These are phyloP conservation scores for Xylaria sp. DNA, from an alignment of 2,329 filamentous ascomycete species.

Conservation along the genomic window DNA sequence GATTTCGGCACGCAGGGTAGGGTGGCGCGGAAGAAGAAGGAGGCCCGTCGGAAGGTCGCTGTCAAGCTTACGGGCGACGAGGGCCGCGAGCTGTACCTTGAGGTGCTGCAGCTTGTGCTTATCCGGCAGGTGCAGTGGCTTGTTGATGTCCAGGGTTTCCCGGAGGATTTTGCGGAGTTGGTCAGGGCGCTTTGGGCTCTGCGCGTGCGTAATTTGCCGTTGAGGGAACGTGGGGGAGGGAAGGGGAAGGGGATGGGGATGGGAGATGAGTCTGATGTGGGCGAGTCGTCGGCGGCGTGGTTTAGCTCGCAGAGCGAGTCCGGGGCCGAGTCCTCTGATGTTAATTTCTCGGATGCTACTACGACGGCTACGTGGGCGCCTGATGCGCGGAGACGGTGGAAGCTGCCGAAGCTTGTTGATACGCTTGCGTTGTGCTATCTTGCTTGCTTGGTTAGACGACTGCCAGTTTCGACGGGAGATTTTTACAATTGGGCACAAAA, in stretches of 20 bases:
- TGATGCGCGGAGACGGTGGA: slow-evolving; percentile 60
- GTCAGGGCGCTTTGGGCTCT: slow-evolving; percentile 89
- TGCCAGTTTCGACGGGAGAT: slow-evolving; percentile 81
- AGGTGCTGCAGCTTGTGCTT: slow-evolving; percentile 85
- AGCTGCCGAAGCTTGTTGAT: slow-evolving; percentile 76
- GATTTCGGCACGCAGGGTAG: slow-evolving; percentile 72
- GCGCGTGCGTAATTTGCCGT: slow-evolving; percentile 66
- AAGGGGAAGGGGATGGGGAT: slow-evolving; percentile 39
- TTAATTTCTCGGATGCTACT: slow-evolving; percentile 46
- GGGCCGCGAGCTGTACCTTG: slow-evolving; percentile 82
- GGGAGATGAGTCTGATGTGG: slow-evolving; percentile 28
- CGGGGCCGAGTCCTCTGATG: slow-evolving; percentile 48
- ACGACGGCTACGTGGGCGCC: slow-evolving; percentile 56
- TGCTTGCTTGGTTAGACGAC: slow-evolving; percentile 76
- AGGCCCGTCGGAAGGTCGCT: slow-evolving; percentile 63
- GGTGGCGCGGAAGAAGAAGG: slow-evolving; percentile 67
- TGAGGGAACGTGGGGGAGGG: slow-evolving; percentile 55
- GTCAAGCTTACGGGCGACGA: slow-evolving; percentile 71
- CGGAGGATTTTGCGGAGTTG: slow-evolving; percentile 79
- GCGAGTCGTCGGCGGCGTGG: slow-evolving; percentile 53
- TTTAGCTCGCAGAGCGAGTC: slow-evolving; percentile 69
- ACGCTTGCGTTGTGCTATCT: slow-evolving; percentile 84
- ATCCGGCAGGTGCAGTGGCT: slow-evolving; percentile 84
- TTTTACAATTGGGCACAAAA: slow-evolving; percentile 74
- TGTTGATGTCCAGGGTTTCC: slow-evolving; percentile 72